These are phyloP conservation scores for Moelleriella libera DNA, from an alignment of 2,329 filamentous ascomycete genomes.

Conservation along the genomic window DNA sequence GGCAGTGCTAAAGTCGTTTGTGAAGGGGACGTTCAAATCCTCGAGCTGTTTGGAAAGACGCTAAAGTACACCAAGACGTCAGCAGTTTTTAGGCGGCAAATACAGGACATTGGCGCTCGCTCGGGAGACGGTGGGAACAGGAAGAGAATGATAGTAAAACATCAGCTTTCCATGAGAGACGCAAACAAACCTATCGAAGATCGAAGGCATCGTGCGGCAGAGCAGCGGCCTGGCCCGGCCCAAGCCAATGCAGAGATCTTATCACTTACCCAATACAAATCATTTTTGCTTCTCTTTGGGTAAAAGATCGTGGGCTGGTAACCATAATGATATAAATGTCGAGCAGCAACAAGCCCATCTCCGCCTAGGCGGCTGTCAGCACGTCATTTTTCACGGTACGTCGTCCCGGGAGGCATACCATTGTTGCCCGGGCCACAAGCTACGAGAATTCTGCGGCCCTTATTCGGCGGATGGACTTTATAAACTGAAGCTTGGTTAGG, in stretches of 20 bases:
- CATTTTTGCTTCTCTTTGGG: slow-evolving; percentile 81
- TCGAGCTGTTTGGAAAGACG: slow-evolving; percentile 74
- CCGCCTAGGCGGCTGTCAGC: slow-evolving; percentile 47
- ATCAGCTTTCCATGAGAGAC: no score
- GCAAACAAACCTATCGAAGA: no score
- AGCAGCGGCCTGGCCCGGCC: no score
- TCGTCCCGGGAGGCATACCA: slow-evolving; percentile 24
- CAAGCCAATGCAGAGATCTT: neutral
- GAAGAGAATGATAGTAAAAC: neutral
- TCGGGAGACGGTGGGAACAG: no score
- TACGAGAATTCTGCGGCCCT: slow-evolving; percentile 62
- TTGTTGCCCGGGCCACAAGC: slow-evolving; percentile 82
- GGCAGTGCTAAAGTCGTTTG: slow-evolving; percentile 59
- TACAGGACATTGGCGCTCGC: no score
- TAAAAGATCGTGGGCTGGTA: slow-evolving; percentile 85
- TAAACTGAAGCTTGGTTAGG: slow-evolving; percentile 43
- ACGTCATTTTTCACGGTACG: neutral
- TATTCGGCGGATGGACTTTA: slow-evolving; percentile 61
- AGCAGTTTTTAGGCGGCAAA: no score
- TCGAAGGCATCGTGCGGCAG: no score
- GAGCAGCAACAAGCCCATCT: slow-evolving; percentile 85
- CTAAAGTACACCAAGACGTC: slow-evolving; percentile 23
- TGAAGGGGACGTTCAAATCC: slow-evolving; percentile 72
- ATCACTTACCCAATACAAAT: slow-evolving; percentile 61
- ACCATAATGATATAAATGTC: slow-evolving; percentile 83